A percentile compares a stretch with the other conserved stretches of the same genome.
Conservation (phyloP, 768 basidiomycete genomes). For the Leccinum barrowsii region DNA sequence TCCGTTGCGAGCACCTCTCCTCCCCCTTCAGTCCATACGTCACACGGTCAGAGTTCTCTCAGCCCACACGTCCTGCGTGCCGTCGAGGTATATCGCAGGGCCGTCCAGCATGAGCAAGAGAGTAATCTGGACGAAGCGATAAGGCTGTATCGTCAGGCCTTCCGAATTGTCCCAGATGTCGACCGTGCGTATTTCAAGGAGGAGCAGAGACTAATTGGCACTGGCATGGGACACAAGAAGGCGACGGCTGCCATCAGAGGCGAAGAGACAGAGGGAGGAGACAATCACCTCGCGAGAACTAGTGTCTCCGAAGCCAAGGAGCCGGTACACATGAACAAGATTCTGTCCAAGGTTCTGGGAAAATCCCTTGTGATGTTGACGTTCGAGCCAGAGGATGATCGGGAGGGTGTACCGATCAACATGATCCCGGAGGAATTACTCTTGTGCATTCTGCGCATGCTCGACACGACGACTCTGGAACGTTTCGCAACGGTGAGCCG, state of each 20-base stretch:
- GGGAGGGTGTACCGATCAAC: slow-evolving; percentile 50
- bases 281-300: slow-evolving; percentile 65
- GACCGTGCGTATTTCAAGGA: slow-evolving; percentile 65
- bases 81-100: slow-evolving; percentile 62
- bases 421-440: slow-evolving; percentile 76
- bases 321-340: slow-evolving; percentile 30
- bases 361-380: slow-evolving; percentile 45
- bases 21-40: slow-evolving; percentile 14
- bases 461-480: slow-evolving; percentile 70
- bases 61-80: slow-evolving; percentile 44
- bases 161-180: slow-evolving; percentile 71
- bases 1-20: slow-evolving; percentile 15
- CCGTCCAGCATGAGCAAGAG: slow-evolving; percentile 69
- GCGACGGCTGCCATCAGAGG: slow-evolving; percentile 78
- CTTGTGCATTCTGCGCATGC: slow-evolving; percentile 56
- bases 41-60: slow-evolving; percentile 27
- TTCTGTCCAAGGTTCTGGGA: slow-evolving; percentile 46
- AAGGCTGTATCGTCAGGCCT: slow-evolving; percentile 73
- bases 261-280: slow-evolving; percentile 57
- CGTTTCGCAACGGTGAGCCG: slow-evolving; percentile 72
- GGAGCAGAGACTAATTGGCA: slow-evolving; percentile 35
- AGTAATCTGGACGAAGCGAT: slow-evolving; percentile 77
- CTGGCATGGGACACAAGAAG: slow-evolving; percentile 57
- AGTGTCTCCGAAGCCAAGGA: slow-evolving; percentile 37
- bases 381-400: slow-evolving; percentile 73